phyloP scores from a whole-genome alignment of 495 filamentous ascomycete species.

The Penicillium atrosanguineum region DNA sequence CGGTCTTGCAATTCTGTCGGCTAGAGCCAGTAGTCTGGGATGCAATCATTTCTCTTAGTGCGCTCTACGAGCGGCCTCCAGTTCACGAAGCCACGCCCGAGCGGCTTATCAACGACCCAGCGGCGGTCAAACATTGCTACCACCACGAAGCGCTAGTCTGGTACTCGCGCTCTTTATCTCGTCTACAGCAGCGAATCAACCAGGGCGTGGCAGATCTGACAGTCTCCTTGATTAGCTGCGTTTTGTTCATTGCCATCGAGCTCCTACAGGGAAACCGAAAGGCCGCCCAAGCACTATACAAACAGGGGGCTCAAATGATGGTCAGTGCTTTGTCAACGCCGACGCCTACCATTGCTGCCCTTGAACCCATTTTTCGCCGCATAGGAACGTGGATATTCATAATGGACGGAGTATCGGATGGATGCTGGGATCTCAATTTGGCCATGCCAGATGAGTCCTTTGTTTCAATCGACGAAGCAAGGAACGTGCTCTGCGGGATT shows the following conservation, averaged over 20 bases:
- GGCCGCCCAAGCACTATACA: conserved; percentile 42
- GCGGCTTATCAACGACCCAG: conserved; percentile 16
- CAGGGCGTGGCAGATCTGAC: conserved; percentile 29
- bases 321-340: neutral
- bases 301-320: conserved; percentile 31
- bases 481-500: conserved; percentile 16
- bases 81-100: conserved; percentile 14
- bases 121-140: conserved; percentile 7
- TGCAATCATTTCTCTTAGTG: conserved; percentile 22
- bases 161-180: conserved; percentile 49
- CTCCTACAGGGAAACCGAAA: conserved; percentile 47
- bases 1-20: conserved; percentile 20
- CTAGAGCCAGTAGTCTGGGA: conserved; percentile 24
- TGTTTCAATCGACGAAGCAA: conserved; percentile 13
- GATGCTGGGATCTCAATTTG: conserved; percentile 2
- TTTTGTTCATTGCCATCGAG: conserved; percentile 56
- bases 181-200: conserved; percentile 27
- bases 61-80: conserved; percentile 21
- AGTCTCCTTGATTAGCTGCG: conserved; percentile 46
- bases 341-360: conserved; percentile 1
- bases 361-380: conserved; percentile 17
- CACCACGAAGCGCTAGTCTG: conserved; percentile 26
- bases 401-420: neutral
- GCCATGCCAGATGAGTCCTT: neutral
- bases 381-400: conserved; percentile 15